phyloP scores from a whole-genome alignment of 2,329 filamentous ascomycete species.

The Xylaria multiplex region DNA sequence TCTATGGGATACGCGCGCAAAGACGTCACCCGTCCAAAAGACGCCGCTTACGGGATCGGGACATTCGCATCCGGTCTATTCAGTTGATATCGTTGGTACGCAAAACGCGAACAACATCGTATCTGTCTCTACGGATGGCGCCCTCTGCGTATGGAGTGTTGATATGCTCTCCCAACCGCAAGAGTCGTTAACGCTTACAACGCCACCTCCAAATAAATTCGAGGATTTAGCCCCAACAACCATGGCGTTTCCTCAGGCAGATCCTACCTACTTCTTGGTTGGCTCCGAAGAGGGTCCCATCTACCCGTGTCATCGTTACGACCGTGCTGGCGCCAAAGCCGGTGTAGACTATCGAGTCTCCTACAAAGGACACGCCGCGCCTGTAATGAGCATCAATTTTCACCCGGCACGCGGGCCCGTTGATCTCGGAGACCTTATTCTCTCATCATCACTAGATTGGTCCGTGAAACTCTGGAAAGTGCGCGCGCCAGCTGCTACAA shows the following conservation, averaged over 20 bases:
- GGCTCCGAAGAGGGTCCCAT: conserved; percentile 97
- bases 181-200: conserved; percentile 88
- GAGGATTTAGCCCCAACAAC: conserved; percentile 96
- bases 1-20: conserved; percentile 94
- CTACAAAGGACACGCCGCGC: conserved; percentile 90
- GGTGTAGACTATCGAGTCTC: conserved; percentile 89
- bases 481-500: conserved; percentile 78
- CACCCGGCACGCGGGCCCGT: conserved; percentile 92
- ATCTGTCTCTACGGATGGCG: conserved; percentile 94
- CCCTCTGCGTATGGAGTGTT: conserved; percentile 96
- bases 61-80: conserved; percentile 96
- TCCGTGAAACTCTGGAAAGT: conserved; percentile 97
- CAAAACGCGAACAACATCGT: conserved; percentile 99
- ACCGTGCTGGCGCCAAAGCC: conserved; percentile 95
- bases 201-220: conserved; percentile 85
- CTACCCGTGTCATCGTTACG: conserved; percentile 95
- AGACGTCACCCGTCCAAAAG: conserved; percentile 90
- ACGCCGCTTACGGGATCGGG: conserved; percentile 94
- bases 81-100: conserved; percentile 93
- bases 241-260: conserved; percentile 92
- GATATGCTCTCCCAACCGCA: conserved; percentile 98
- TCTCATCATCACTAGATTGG: conserved; percentile 95
- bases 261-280: conserved; percentile 97
- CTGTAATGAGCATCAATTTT: conserved; percentile 96
- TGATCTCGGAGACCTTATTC: conserved; percentile 91